Evolutionary conservation across 768 basidiomycete genomes (phyloP), one percentile per base, ranked within the genome.

Genomic region (Lactarius tabidus): DNA sequence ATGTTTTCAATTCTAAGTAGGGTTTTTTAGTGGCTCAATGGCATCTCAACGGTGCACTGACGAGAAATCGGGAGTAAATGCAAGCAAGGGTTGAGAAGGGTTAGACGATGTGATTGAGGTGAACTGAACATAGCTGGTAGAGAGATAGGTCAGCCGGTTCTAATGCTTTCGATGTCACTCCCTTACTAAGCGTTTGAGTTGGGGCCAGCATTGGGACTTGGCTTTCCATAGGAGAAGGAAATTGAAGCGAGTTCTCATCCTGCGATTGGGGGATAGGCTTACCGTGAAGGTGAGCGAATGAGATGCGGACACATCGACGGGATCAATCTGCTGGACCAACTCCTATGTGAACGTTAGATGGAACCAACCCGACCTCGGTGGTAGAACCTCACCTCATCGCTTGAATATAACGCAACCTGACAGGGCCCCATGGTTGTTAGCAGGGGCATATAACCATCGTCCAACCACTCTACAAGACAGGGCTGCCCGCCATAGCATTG

Each of bases 101-200:
- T 79, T 58, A 64, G 41, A 14, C 15, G 39, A 65, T 55, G 73
- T 73, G 29, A 74, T 54, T 28, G 69, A 65, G 33, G 70, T 72
- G 75, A 91, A 85, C 65, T 80, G 80, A 66, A 91, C 72, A 73
- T 89, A 90, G 69, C 89, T 91, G 55, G 35, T 14, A 52, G 66
- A 15, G 62, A 55, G 10, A 53, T 17, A 54, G 2, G 48, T 66
- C 65, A 66, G 61, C 41, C 4, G 12, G 41, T 43, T 28, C 17
- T 17, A 15, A 33, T 17, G 43, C 36, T 43, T 39, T 57, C 8
- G n/a, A 7, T 23, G 20, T 20, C 20, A 31, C 18, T 26, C 17
- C 9, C 65, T 26, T 71, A 89, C 89, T 88, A 91, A 54, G 69
- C 69, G 66, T 78, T 76, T n/a, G 83, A 81, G 70, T 85, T 77